phyloP scores from a whole-genome alignment of 2,329 filamentous ascomycete genomes.

The Ceratocystis albifundus region DNA sequence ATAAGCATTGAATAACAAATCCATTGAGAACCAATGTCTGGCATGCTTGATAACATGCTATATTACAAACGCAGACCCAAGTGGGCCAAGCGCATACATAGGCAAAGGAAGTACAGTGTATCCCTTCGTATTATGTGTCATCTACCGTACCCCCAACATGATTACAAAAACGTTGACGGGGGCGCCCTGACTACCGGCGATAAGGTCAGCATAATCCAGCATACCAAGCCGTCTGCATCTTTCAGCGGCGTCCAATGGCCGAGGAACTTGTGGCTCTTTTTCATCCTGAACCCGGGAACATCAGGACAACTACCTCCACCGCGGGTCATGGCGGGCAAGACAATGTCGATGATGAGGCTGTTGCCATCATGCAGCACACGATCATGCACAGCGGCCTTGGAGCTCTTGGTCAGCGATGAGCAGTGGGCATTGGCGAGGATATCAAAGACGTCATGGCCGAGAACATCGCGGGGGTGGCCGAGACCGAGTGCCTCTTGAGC shows the following conservation, averaged over 20 bases:
- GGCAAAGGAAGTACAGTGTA: too few species aligned
- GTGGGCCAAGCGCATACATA: too few species aligned
- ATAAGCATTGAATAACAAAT: too few species aligned
- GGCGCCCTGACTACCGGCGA: conserved; percentile 1
- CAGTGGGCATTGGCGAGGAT: conserved; percentile 7
- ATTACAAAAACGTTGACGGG: background rate
- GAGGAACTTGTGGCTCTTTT: conserved; percentile 10
- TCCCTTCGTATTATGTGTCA: background rate
- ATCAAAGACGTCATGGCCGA: conserved; percentile 25
- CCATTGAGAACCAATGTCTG: too few species aligned
- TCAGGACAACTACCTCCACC: background rate
- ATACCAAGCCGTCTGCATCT: background rate
- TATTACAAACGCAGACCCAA: too few species aligned
- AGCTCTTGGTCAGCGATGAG: conserved; percentile 7
- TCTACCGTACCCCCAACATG: background rate
- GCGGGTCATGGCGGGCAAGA: background rate
- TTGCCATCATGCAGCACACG: conserved; percentile 9
- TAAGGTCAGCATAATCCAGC: conserved; percentile 11
- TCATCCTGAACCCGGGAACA: background rate
- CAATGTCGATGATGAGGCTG: conserved; percentile 13
- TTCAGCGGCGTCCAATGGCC: conserved; percentile 23
- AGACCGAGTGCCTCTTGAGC: conserved; percentile 40
- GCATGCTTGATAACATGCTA: too few species aligned
- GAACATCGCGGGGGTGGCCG: conserved; percentile 29
- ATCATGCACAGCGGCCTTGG: conserved; percentile 1